phyloP scores from a whole-genome alignment of 1,284 basidiomycete species.

The Austropuccinia psidii region DNA sequence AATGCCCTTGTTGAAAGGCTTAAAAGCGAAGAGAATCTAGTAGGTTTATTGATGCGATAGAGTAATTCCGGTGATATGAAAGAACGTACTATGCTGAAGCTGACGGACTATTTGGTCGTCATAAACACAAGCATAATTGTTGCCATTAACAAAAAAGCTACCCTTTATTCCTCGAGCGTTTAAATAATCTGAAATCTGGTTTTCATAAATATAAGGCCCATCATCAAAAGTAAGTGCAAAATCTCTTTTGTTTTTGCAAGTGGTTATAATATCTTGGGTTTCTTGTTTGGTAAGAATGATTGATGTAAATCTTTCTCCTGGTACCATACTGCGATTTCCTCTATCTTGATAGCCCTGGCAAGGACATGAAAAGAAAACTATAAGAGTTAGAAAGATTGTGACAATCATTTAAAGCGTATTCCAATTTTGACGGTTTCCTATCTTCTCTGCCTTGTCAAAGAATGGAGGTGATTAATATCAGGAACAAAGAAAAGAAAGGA shows the following conservation, averaged over 20 bases:
- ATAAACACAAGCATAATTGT: slow-evolving; percentile 25
- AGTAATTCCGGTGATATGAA: neutral
- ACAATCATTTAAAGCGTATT: no score
- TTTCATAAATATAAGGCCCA: slow-evolving; percentile 15
- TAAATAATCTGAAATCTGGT: slow-evolving; percentile 19
- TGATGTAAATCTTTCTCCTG: no score
- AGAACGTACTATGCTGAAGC: slow-evolving; percentile 9
- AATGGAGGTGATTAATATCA: no score
- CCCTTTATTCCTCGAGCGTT: neutral
- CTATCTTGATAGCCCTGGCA: no score
- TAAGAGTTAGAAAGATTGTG: no score
- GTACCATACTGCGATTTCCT: no score
- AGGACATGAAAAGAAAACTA: no score
- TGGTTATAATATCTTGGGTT: no score
- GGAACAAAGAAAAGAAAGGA: no score
- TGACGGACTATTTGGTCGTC: neutral
- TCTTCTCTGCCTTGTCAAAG: no score
- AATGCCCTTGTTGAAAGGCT: slow-evolving; percentile 12
- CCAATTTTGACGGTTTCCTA: no score
- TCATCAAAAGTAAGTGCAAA: slow-evolving; percentile 25
- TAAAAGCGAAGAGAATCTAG: neutral
- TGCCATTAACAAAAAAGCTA: slow-evolving; percentile 30
- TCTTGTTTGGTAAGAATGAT: no score
- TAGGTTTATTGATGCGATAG: neutral
- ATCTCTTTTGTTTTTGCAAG: neutral